A percentile compares a stretch with the other conserved stretches of the same genome.
phyloP scores from a whole-genome alignment of 2,329 filamentous ascomycete species.

The Cordyceps militaris region DNA sequence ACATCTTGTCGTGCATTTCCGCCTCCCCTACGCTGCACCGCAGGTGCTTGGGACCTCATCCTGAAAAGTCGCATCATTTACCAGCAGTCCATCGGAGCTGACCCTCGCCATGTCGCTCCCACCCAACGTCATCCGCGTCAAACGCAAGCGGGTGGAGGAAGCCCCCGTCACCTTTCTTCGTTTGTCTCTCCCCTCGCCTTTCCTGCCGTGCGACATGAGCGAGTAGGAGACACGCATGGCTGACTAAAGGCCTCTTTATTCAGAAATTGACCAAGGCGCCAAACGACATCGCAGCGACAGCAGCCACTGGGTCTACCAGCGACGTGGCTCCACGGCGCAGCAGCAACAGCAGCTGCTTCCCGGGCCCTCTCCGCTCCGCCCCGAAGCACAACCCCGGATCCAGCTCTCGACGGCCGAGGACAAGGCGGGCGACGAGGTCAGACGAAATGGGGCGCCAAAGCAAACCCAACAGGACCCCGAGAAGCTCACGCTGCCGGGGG shows the following conservation, averaged over 20 bases:
- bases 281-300: conserved; percentile 47
- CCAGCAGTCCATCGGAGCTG: background rate
- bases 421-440: conserved; percentile 24
- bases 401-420: conserved; percentile 39
- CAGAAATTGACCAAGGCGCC: conserved; percentile 45
- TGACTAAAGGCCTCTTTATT: background rate
- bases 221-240: background rate
- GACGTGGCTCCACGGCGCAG: conserved; percentile 33
- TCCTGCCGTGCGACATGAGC: background rate
- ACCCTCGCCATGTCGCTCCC: conserved; percentile 44
- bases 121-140: conserved; percentile 52
- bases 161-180: conserved; percentile 49
- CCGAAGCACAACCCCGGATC: conserved; percentile 36
- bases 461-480: conserved; percentile 12
- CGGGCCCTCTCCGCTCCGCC: conserved; percentile 18
- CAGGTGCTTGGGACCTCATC: background rate
- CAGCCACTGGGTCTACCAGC: conserved; percentile 48
- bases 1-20: background rate
- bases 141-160: conserved; percentile 51
- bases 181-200: conserved; percentile 29
- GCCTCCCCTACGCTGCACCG: background rate
- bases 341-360: conserved; percentile 14
- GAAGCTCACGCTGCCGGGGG: conserved; percentile 11
- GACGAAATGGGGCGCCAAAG: background rate
- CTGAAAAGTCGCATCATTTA: background rate